phyloP scores from a whole-genome alignment of 192 early-diverging fungal genomes.

The Coemansia aciculifera region DNA sequence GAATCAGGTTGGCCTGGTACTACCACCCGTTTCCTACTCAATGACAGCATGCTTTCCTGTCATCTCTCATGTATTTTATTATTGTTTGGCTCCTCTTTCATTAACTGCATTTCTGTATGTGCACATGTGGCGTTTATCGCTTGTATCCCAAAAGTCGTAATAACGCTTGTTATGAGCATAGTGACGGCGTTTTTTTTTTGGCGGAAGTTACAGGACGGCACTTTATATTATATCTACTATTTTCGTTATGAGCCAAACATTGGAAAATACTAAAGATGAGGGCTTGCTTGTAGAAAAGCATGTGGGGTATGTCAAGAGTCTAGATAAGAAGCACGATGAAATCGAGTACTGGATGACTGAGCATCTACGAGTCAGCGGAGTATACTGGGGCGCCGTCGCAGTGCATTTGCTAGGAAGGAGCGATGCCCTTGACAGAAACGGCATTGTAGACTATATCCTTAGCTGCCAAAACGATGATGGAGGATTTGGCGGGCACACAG shows the following conservation, averaged over 20 bases:
- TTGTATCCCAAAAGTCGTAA: background rate
- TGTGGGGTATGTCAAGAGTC: conserved; percentile 68
- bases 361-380: conserved; percentile 85
- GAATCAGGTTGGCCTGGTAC: too few relatives aligned
- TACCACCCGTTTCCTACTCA: too few relatives aligned
- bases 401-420: conserved; percentile 68
- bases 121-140: background rate
- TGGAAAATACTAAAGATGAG: conserved; percentile 2
- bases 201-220: background rate
- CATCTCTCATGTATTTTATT: too few relatives aligned
- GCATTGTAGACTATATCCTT: conserved; percentile 78
- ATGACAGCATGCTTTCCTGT: too few relatives aligned
- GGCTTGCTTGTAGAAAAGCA: conserved; percentile 63
- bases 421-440: conserved; percentile 67
- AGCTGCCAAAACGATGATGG: conserved; percentile 77
- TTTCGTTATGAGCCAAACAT: conserved; percentile 5
- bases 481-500: conserved; percentile 85
- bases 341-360: conserved; percentile 94
- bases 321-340: conserved; percentile 81
- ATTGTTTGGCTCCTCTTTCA: too few relatives aligned
- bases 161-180: background rate
- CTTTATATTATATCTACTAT: background rate
- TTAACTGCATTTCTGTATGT: background rate
- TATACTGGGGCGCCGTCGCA: conserved; percentile 93
- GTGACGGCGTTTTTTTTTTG: background rate